These are phyloP conservation scores for Spathaspora boniae DNA, from an alignment of 805 yeast genomes.

Conservation along the genomic window DNA sequence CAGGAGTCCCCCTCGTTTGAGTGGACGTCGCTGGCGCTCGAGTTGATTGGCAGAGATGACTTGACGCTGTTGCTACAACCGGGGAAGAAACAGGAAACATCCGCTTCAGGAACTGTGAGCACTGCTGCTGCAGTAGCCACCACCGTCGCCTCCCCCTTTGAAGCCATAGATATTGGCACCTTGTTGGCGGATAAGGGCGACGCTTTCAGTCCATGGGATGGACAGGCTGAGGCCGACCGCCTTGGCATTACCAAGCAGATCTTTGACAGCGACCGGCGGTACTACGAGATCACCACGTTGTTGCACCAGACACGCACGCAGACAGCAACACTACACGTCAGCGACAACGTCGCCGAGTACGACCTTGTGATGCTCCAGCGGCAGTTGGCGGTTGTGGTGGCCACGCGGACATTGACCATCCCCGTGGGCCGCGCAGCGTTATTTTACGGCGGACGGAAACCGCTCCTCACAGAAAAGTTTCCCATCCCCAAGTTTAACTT, in stretches of 20 bases:
- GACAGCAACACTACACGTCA: conserved; percentile 38
- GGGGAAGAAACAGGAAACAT: neutral
- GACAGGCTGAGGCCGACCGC: conserved; percentile 65
- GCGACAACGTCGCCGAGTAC: conserved; percentile 47
- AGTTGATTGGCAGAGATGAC: conserved; percentile 68
- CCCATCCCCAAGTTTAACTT: conserved; percentile 75
- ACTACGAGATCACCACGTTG: conserved; percentile 68
- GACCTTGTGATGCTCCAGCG: conserved; percentile 53
- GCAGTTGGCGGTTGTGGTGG: conserved; percentile 57
- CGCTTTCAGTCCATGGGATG: conserved; percentile 61
- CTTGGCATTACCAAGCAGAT: conserved; percentile 66
- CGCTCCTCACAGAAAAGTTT: conserved; percentile 81
- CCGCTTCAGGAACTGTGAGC: neutral
- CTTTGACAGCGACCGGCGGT: conserved; percentile 75
- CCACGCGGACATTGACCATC: conserved; percentile 67
- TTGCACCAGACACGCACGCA: conserved; percentile 70
- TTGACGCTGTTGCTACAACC: conserved; percentile 33
- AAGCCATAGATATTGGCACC: conserved; percentile 34
- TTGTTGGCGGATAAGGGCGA: conserved; percentile 40
- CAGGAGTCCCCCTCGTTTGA: conserved; percentile 51
- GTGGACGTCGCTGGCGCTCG: conserved; percentile 46
- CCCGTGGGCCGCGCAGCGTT: conserved; percentile 80
- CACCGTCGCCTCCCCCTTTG: conserved; percentile 4
- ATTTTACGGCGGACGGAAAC: conserved; percentile 63
- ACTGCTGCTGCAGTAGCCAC: neutral